Base-by-base conservation (phyloP, 73 alveolate species). In the Paramecium sonneborni region DNA sequence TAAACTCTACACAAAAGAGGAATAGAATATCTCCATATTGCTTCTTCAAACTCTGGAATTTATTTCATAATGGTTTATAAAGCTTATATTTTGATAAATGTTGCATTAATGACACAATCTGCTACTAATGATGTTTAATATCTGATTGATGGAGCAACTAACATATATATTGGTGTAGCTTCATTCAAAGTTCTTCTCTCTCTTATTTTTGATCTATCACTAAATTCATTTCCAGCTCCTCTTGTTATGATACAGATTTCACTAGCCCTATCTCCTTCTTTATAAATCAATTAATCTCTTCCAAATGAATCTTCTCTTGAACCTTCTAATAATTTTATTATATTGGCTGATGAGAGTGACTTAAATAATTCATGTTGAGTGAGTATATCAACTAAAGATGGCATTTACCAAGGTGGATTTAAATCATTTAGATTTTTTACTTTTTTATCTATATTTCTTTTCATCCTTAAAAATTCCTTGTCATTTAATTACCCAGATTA, bases 201-300 rank as follows among this genome's bases (percentile, higher is more conserved):
- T 86, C 72, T 72, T 30, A 62, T 26, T 62, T 76, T 86, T 32
- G 43, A 11, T 39, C 57, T 20, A 35, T 57, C 58, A 55, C 72
- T 86, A 34, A 32, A 86, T 68, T 86, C 93, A 58, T 43, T 58
- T 15, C 88, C 93, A 67, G 88, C 85, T 39, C 93, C 93, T 86
- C 93, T 86, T 6, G 86, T 86, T 32, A 86, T 86, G 10, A 86
- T 76, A 30, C 52, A 34, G 24, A 86, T 62, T 32, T 58, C 52
- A 39, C 28, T 58, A 14, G 76, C 93, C 20, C 85, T 57, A 15
- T 86, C 88, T 34, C 93, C 93, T 86, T 86, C 93, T 6, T 62
- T 86, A 28, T 34, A 62, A 32, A 86, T 62, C 20, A 62, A 58
- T 57, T 62, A 28, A 67, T 86, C 93, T 41, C 72, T 86, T 11